These are phyloP conservation scores for Rhodotorula diobovata DNA, from an alignment of 768 basidiomycete species.

Conservation along the genomic window DNA sequence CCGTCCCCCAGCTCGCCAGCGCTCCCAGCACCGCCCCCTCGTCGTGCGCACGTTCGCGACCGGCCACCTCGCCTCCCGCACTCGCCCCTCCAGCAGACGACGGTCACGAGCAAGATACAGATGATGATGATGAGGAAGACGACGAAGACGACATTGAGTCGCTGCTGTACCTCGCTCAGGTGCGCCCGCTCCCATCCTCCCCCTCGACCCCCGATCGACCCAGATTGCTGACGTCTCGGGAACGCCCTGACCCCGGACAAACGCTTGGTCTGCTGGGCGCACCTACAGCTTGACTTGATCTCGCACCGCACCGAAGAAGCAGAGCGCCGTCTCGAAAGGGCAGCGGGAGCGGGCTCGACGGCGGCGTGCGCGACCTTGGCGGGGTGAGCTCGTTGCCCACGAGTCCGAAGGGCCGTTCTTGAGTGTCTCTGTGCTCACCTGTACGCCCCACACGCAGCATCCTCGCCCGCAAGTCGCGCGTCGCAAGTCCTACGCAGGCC, in stretches of 20 bases:
- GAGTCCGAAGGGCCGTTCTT: no score
- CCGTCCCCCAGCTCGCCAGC: no score
- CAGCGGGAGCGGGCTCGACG: neutral
- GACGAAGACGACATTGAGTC: neutral
- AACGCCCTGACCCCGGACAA: neutral
- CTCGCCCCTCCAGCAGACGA: neutral
- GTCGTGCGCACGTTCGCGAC: no score
- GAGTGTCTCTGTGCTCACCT: no score
- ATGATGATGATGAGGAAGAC: neutral
- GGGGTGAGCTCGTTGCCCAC: constrained; percentile 7
- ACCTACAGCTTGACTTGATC: constrained; percentile 20
- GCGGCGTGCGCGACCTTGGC: constrained; percentile 24
- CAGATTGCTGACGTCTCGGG: neutral
- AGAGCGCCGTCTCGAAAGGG: constrained; percentile 17
- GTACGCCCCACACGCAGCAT: no score
- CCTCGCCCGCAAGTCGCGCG: no score
- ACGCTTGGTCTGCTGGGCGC: neutral
- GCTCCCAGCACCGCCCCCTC: neutral
- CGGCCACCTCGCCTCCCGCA: neutral
- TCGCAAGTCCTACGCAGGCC: no score
- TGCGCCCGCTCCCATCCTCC: constrained; percentile 1
- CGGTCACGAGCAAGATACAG: neutral
- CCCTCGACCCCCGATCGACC: neutral
- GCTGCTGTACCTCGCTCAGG: constrained; percentile 26
- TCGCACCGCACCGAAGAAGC: constrained; percentile 1